Percentiles rank a stretch among this genome's conserved stretches.
These are phyloP conservation scores for Breviolum minutum DNA, from an alignment of 73 alveolate genomes.

Conservation along the genomic window DNA sequence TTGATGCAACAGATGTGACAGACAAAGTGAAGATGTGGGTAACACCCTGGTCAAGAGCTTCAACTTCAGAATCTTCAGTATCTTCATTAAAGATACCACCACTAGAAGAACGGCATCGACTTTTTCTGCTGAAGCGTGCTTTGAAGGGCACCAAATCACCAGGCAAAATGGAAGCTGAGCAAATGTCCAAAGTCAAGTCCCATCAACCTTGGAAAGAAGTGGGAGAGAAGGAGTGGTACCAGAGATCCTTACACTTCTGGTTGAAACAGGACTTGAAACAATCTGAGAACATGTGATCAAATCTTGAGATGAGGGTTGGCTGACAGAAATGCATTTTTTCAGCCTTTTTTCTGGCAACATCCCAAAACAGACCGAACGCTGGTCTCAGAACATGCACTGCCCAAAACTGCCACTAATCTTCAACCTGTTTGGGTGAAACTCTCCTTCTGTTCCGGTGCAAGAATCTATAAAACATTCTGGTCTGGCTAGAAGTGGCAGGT, in stretches of 20 bases:
- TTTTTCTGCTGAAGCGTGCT: not conserved
- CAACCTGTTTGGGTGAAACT: too few species aligned
- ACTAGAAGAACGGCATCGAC: conserved; percentile 47
- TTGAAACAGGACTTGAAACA: conserved; percentile 6
- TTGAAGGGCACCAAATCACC: not conserved
- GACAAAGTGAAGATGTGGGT: conserved; percentile 51
- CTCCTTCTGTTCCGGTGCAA: too few species aligned
- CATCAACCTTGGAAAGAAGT: conserved; percentile 57
- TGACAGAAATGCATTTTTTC: not conserved
- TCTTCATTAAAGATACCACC: conserved; percentile 44
- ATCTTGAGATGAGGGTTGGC: not conserved
- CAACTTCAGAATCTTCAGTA: too few species aligned
- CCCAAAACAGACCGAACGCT: too few species aligned
- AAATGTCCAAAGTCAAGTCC: not conserved
- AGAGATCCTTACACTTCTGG: conserved; percentile 59
- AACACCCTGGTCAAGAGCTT: not conserved
- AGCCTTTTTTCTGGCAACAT: too few species aligned
- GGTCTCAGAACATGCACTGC: too few species aligned
- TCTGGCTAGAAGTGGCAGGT: too few species aligned
- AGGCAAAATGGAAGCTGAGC: not conserved
- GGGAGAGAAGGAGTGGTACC: conserved; percentile 69
- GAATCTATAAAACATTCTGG: too few species aligned
- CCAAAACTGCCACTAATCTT: too few species aligned
- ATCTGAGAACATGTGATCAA: not conserved
- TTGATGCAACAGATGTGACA: conserved; percentile 36